Base-by-base conservation (phyloP, 257 asterid genomes). In the Forsythia suspensa region DNA sequence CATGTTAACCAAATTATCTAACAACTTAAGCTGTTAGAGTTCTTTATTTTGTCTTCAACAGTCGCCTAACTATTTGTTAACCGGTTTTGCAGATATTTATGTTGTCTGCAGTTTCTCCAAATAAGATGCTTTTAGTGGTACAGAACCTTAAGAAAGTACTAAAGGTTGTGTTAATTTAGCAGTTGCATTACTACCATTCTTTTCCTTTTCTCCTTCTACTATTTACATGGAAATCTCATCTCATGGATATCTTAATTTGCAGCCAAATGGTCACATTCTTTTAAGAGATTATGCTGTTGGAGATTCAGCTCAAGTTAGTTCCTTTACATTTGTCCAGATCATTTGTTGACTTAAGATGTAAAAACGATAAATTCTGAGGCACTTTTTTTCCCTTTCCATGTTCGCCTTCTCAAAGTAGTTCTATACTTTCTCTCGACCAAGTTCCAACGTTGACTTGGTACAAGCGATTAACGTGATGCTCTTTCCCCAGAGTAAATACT, bases 41-140 rank as follows among this genome's bases (percentile, higher is more conserved):
- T 72, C 51, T 79, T 48, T 52, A 10, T 81, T 40, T 67, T 16
- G 15, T 66, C 39, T 75, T 76, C 74, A 74, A 72, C 72, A 74
- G 68, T 74, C 70, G 68, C 48, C 66, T 74, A 74, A 59, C 36
- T 20, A 48, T 82, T 81, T 70, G 67, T 21, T 84, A 81, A 84
- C 78, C 52, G 39, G 65, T 61, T 71, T 57, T 80, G 82, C 91
- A 94, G 98, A 84, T 94, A 77, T 92, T 92, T 89, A 90, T 82
- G 86, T 82, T 94, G 81, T 94, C 97, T 86, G 97, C 97, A 86
- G 89, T 92, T 87, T 85, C 97, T 80, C 97, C 97, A n/a, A 79
- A 78, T 67, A 91, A 91, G 89, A 90, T 94, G 97, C 87, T 90
- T 46, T 83, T 73, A 46, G 85, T 90, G 76, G 78, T 92, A 51